Evolutionary conservation across 164 flowering plant genomes (phyloP).

Genomic region (Liquidambar formosana): DNA sequence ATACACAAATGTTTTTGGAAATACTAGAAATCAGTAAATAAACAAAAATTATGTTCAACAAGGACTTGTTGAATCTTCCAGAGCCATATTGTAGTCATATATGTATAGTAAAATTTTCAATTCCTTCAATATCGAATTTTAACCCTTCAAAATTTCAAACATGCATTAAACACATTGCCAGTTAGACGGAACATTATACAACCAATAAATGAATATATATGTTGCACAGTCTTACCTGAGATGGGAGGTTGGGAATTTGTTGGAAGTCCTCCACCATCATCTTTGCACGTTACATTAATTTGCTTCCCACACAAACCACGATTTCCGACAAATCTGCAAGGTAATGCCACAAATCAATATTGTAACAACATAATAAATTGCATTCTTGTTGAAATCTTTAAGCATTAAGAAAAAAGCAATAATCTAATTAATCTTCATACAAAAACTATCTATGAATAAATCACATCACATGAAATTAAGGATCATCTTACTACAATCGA

Average conservation of each 20-base stretch:
- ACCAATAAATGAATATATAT: background rate
- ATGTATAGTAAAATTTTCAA: background rate
- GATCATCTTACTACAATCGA: too few relatives aligned
- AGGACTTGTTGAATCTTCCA: background rate
- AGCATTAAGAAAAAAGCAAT: too few relatives aligned
- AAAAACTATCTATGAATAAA: too few relatives aligned
- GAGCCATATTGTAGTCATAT: background rate
- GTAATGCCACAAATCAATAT: constrained; percentile 9
- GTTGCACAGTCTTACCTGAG: constrained; percentile 26
- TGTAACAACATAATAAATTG: background rate
- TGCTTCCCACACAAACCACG: constrained; percentile 83
- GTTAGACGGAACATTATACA: background rate
- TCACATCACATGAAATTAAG: too few relatives aligned
- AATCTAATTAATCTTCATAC: too few relatives aligned
- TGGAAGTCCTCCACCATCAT: constrained; percentile 41
- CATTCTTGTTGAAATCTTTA: too few relatives aligned
- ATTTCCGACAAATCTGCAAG: constrained; percentile 77
- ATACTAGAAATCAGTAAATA: background rate
- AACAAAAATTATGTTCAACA: background rate
- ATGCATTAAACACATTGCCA: background rate
- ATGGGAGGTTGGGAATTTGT: constrained; percentile 25
- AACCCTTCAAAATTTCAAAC: background rate
- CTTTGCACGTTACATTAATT: constrained; percentile 54
- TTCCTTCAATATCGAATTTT: background rate
- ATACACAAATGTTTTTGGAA: background rate